Conservation (phyloP, 139 green algal genomes). For the Chlamydomonas sp. region DNA sequence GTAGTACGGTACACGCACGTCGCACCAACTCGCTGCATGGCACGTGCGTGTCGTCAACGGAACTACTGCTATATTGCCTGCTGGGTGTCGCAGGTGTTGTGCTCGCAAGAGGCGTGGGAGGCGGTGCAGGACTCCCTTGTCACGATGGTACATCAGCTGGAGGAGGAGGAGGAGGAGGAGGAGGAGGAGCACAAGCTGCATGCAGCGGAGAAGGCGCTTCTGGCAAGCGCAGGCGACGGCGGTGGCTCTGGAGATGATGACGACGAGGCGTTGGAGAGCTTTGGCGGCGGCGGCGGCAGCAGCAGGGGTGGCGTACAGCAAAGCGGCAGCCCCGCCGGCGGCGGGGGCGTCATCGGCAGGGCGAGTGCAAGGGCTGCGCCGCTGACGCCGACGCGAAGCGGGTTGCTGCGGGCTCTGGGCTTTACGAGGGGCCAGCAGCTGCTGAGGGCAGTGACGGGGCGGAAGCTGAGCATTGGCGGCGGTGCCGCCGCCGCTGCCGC, state of each 20-base stretch:
- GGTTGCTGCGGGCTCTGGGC: neutral
- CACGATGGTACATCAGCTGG: neutral
- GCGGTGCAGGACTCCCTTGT: neutral
- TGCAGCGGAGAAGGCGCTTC: neutral
- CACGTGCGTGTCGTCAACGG: no score
- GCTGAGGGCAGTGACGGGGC: no score
- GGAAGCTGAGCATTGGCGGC: no score
- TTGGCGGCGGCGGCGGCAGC: no score
- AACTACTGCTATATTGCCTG: no score
- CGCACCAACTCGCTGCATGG: no score
- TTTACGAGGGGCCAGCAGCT: no score
- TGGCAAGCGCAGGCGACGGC: neutral
- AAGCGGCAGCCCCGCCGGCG: neutral
- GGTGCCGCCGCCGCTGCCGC: no score
- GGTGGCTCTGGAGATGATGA: neutral
- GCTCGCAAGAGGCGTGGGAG: slow-evolving; percentile 29
- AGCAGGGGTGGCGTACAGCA: no score
- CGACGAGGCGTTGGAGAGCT: neutral
- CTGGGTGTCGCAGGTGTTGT: slow-evolving; percentile 16
- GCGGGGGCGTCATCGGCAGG: no score
- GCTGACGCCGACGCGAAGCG: neutral
- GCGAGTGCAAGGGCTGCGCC: neutral
- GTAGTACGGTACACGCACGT: no score
- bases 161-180: neutral
- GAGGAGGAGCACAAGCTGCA: slow-evolving; percentile 6